Evolutionary conservation across 2,329 filamentous ascomycete species (phyloP).

Genomic region (Colletotrichum plurivorum): DNA sequence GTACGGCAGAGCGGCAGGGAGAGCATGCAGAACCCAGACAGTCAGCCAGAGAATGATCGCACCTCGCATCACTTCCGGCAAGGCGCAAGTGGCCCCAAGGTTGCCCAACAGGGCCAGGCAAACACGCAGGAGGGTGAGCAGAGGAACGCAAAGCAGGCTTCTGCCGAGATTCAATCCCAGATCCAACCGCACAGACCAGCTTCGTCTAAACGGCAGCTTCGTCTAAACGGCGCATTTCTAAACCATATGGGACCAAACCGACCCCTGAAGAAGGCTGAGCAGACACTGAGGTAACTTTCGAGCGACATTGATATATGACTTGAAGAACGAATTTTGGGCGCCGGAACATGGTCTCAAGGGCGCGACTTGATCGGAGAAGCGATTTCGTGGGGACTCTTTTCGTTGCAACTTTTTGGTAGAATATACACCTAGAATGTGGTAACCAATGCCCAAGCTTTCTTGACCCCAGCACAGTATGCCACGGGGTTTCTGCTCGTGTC

Average conservation of each 20-base stretch:
- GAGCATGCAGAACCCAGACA: background rate
- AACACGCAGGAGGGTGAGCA: background rate
- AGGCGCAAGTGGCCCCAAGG: background rate
- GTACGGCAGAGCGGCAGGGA: background rate
- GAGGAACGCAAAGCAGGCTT: background rate
- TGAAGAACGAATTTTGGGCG: background rate
- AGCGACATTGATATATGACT: background rate
- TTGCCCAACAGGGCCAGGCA: background rate
- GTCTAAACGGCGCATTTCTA: background rate
- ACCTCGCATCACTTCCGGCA: slow-evolving; percentile 16
- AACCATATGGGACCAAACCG: background rate
- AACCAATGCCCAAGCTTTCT: slow-evolving; percentile 2
- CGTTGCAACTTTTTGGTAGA: slow-evolving; percentile 20
- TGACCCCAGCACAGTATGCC: slow-evolving; percentile 1
- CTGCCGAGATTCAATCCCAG: background rate
- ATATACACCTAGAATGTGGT: slow-evolving; percentile 31
- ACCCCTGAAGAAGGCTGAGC: no score
- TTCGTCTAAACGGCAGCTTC: no score
- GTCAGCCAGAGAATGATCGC: background rate
- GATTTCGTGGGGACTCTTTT: background rate
- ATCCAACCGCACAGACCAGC: background rate
- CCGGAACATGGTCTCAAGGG: background rate
- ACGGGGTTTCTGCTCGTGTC: background rate
- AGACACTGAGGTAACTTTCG: background rate
- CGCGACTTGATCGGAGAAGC: background rate